Base-by-base conservation (phyloP, 2,329 filamentous ascomycete species). In the Leptographium galeiforme region DNA sequence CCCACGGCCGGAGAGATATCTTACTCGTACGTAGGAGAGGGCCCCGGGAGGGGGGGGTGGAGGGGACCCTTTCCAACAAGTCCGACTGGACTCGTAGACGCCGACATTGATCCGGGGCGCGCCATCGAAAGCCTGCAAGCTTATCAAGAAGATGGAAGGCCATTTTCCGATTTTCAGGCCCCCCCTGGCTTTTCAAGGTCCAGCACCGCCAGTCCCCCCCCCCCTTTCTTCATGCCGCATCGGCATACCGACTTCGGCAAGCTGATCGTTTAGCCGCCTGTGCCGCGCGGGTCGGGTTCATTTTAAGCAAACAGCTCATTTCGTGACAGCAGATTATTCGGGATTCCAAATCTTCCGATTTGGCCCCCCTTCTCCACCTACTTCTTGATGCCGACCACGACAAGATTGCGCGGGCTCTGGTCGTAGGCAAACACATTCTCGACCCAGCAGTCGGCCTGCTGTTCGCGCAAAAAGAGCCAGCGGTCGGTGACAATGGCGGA, bases 371-470 rank as follows among this genome's bases (percentile, higher is more conserved):
- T 33, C 34, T 49, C 25, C 25, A 25, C n/a, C 10, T 33, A 63
- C 57, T 55, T 60, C 71, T 95, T 96, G 50, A 97, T 77, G 0
- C 91, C 93, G 34, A 97, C 90, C 5, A 98, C 86, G 2, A 95
- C 91, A 63, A 97, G 67, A 68, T 98, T 97, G 57, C 93, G 76
- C 48, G 93, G 93, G 65, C 89, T 95, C 64, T 85, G 70, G 40
- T 70, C 72, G 67, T 95, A 96, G 60, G 95, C 89, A 70, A 97
- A 97, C 6, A 96, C 89, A 1, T 86, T 76, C 71, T 97, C 89
- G 6, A 95, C 90, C 93, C 93, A 98, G 56, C 83, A 85, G 58
- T 85, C 77, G 8, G 84, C 78, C 50, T 70, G 63, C 60, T 95
- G 87, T 70, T 98, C 91, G 55, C 74, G 78, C 60, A 98, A 71